Evolutionary conservation across 352 stramenopile genomes (phyloP).

Genomic region (Phytophthora litchii): DNA sequence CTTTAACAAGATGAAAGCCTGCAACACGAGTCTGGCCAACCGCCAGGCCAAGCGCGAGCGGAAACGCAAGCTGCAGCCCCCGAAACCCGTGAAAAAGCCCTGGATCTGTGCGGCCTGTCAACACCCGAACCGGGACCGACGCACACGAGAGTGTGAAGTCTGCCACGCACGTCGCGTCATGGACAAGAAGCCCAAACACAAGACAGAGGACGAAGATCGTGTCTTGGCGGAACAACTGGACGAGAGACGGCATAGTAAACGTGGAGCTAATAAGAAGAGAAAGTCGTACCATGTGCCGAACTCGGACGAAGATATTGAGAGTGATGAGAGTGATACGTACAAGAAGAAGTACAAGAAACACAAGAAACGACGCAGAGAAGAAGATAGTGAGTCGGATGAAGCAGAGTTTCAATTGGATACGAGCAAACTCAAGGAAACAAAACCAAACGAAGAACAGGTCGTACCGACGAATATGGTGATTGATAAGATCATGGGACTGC

Average conservation of each 20-base stretch:
- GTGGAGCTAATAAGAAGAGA: constrained; percentile 66
- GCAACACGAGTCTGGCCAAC: constrained; percentile 83
- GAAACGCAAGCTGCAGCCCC: constrained; percentile 41
- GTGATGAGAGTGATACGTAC: constrained; percentile 45
- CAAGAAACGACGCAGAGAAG: constrained; percentile 36
- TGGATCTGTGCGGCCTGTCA: constrained; percentile 62
- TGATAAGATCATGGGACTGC: constrained; percentile 88
- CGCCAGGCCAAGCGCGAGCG: constrained; percentile 54
- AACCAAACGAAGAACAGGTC: constrained; percentile 4
- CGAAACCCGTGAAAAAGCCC: constrained; percentile 22
- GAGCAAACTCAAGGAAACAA: constrained; percentile 39
- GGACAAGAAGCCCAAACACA: constrained; percentile 27
- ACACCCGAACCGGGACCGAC: constrained; percentile 47
- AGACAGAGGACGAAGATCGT: constrained; percentile 30
- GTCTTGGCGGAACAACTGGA: constrained; percentile 25
- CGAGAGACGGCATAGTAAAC: constrained; percentile 60
- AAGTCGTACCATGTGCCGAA: constrained; percentile 84
- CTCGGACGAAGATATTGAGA: constrained; percentile 80
- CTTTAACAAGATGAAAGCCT: constrained; percentile 60
- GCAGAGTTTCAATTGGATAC: constrained; percentile 43
- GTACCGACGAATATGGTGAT: constrained; percentile 71
- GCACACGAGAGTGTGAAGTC: constrained; percentile 45
- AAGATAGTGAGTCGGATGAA: constrained; percentile 55
- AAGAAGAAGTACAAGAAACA: constrained; percentile 37
- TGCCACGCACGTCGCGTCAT: constrained; percentile 45